A percentile compares a stretch with the other conserved stretches of the same genome.
Conservation (phyloP, 805 yeast species). For the Candida railenensis region DNA sequence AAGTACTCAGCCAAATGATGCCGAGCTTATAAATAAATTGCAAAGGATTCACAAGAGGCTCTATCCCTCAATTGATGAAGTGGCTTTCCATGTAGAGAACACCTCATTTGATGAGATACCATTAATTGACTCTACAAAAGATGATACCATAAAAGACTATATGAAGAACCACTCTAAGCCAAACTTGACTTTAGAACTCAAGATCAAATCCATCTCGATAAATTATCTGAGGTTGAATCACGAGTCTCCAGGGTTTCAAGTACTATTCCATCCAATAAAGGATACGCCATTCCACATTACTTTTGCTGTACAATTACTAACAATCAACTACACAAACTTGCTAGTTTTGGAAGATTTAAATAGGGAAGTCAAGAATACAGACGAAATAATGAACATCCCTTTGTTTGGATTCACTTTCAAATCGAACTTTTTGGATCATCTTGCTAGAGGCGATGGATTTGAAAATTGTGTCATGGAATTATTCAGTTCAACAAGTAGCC, state of each 20-base stretch:
- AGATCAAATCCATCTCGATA: conserved; percentile 22
- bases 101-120: conserved; percentile 27
- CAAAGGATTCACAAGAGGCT: conserved; percentile 17
- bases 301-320: conserved; percentile 30
- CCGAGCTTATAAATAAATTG: not conserved
- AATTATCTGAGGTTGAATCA: conserved; percentile 20
- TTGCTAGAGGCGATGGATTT: conserved; percentile 35
- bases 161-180: conserved; percentile 16
- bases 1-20: not conserved
- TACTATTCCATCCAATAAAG: conserved; percentile 26
- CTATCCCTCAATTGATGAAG: conserved; percentile 21
- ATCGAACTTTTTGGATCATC: conserved; percentile 31
- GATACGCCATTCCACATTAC: conserved; percentile 36
- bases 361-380: conserved; percentile 9
- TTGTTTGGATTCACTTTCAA: conserved; percentile 33
- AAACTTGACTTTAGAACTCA: conserved; percentile 20
- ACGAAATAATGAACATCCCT: conserved; percentile 35
- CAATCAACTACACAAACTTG: conserved; percentile 19
- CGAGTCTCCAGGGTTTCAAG: conserved; percentile 39
- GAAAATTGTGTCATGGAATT: conserved; percentile 36
- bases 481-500: conserved; percentile 36
- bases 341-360: not conserved
- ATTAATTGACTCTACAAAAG: conserved; percentile 22
- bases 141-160: conserved; percentile 20
- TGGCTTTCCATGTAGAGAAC: conserved; percentile 28